These are phyloP conservation scores for Diaporthe vexans DNA, from an alignment of 2,329 filamentous ascomycete genomes.

Conservation along the genomic window DNA sequence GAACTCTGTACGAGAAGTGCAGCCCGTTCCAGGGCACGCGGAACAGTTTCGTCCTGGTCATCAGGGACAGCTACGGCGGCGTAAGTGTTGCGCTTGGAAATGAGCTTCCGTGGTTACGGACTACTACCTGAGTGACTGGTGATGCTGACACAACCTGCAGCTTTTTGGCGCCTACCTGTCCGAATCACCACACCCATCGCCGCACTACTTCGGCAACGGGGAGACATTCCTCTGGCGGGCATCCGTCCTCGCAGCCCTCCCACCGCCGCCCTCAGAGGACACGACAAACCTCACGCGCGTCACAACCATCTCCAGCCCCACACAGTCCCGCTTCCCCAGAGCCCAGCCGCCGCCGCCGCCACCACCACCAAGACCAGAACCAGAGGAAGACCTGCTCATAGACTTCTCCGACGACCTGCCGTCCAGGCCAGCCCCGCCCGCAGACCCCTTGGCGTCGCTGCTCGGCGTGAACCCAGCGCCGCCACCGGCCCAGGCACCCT, in stretches of 20 bases:
- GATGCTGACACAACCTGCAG: conserved; percentile 51
- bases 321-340: conserved; percentile 42
- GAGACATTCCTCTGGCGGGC: conserved; percentile 95
- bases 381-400: conserved; percentile 43
- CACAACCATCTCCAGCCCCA: conserved; percentile 54
- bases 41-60: conserved; percentile 90
- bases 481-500: neutral
- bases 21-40: conserved; percentile 76
- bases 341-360: conserved; percentile 39
- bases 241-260: conserved; percentile 74
- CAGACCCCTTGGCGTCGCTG: conserved; percentile 5
- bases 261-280: conserved; percentile 76
- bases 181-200: conserved; percentile 83
- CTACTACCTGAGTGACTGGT: neutral
- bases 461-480: neutral
- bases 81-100: conserved; percentile 62
- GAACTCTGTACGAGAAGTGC: conserved; percentile 87
- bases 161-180: conserved; percentile 96
- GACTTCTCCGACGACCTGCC: conserved; percentile 42
- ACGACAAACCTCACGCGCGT: conserved; percentile 62
- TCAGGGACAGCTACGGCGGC: conserved; percentile 81
- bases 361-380: conserved; percentile 50
- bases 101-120: neutral
- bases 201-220: conserved; percentile 94
- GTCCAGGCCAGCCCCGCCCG: conserved; percentile 43